Base-by-base conservation (phyloP, 148 eudicot genomes). In the Pouteria glomerata region DNA sequence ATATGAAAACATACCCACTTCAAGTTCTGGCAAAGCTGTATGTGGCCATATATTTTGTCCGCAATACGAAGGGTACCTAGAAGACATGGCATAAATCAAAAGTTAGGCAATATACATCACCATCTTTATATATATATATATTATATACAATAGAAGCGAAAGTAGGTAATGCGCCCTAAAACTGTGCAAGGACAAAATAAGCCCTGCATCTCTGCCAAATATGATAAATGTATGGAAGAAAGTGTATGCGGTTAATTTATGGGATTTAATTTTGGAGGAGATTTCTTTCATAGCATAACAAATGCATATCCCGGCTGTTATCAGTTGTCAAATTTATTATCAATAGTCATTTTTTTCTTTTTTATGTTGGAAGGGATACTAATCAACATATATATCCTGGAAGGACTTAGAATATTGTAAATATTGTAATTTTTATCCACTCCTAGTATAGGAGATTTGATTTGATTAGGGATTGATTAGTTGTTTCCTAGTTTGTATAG, bases 11-110 rank as follows among this genome's bases (percentile, higher is more conserved):
- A 57, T 91, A 91, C 98, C 93, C 66, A 78, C 79, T 89, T 94
- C 97, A 69, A 94, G 87, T 73, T 94, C 98, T 57, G 96, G 96
- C 78, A 94, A 76, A 77, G 88, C 89, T 81, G 26, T 74, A 26
- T 72, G 71, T 24, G 97, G 98, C 98, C 98, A 94, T 60, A 94
- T 86, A 84, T 94, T 94, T 73, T 71, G 68, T 51, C 97, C 85
- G 82, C 98, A 94, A 69, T 94, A 94, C 56, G 96, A 82, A 56
- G 98, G 97, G 68, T 94, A 93, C 89, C 98, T 93, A 63, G 52
- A 79, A 73, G 45, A 51, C 23, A 66, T 60, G 66, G 33, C 53
- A 81, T 19, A 57, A 57, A 62, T 30, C 39, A 56, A 53, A 67
- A 37, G 39, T 69, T 69, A 53, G 41, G 24, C 7, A 62, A 42